Conservation (phyloP, 2,329 filamentous ascomycete species). For the Colletotrichum sp. region DNA sequence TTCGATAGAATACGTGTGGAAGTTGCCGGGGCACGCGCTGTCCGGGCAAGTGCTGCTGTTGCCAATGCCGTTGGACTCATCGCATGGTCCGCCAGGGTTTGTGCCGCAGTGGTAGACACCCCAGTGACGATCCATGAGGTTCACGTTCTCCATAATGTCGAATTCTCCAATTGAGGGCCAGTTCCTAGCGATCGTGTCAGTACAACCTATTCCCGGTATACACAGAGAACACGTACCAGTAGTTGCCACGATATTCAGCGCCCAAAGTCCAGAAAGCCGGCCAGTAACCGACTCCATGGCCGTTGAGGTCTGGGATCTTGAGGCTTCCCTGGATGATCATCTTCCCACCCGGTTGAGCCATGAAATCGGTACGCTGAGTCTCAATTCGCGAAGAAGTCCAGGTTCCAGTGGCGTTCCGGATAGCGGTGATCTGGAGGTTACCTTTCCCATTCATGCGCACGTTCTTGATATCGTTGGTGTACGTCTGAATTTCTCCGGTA, state of each 20-base stretch:
- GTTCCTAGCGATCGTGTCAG: slow-evolving; percentile 12
- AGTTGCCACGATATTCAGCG: slow-evolving; percentile 37
- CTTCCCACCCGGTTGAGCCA: slow-evolving; percentile 25
- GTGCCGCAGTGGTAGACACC: slow-evolving; percentile 46
- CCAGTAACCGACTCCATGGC: slow-evolving; percentile 40
- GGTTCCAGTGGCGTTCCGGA: slow-evolving; percentile 22
- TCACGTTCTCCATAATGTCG: slow-evolving; percentile 48
- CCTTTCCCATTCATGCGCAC: slow-evolving; percentile 36
- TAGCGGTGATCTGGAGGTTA: slow-evolving; percentile 23
- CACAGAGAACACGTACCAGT: too few species aligned
- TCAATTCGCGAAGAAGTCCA: slow-evolving; percentile 52
- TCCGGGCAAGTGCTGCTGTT: slow-evolving; percentile 18
- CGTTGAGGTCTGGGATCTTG: slow-evolving; percentile 26
- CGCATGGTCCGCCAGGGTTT: slow-evolving; percentile 41
- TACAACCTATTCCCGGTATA: too few species aligned
- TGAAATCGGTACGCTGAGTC: slow-evolving; percentile 41
- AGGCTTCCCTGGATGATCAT: slow-evolving; percentile 35
- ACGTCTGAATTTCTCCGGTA: slow-evolving; percentile 51
- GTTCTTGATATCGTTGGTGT: slow-evolving; percentile 44
- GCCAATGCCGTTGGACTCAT: slow-evolving; percentile 40
- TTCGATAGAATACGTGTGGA: slow-evolving; percentile 34
- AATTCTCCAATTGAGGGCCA: slow-evolving; percentile 49
- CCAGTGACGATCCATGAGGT: slow-evolving; percentile 36
- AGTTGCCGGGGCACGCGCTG: slow-evolving; percentile 25
- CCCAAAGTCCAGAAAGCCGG: slow-evolving; percentile 53